phyloP scores from a whole-genome alignment of 75 land plant species.

The Sequoia sempervirens region DNA sequence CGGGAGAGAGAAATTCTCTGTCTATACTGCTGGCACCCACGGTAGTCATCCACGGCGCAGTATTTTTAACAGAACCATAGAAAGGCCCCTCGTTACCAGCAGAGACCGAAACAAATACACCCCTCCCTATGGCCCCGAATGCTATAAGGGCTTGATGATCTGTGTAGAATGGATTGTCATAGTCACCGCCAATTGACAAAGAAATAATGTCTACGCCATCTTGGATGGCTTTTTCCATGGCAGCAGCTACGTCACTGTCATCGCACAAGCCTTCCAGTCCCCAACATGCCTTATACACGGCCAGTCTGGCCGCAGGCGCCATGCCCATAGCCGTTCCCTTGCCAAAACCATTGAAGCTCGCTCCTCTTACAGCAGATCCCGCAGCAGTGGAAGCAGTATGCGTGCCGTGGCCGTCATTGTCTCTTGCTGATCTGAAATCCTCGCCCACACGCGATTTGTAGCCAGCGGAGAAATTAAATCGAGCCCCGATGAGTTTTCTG shows the following conservation, averaged over 20 bases:
- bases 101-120: slow-evolving; percentile 29
- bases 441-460: too few species aligned
- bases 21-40: too few species aligned
- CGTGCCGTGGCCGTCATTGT: too few species aligned
- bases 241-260: slow-evolving; percentile 29
- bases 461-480: too few species aligned
- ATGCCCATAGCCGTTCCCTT: slow-evolving; percentile 19
- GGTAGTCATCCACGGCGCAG: too few species aligned
- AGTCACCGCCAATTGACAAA: slow-evolving; percentile 21
- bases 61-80: slow-evolving; percentile 19
- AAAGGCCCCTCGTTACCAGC: slow-evolving; percentile 34
- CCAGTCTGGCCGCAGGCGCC: slow-evolving; percentile 40
- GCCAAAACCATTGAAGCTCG: too few species aligned
- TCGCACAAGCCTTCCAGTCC: background rate
- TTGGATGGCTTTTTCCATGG: background rate
- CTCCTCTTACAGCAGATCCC: background rate
- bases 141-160: slow-evolving; percentile 30
- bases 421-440: too few species aligned
- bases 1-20: too few species aligned
- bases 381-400: too few species aligned
- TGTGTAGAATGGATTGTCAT: background rate
- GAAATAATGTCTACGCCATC: slow-evolving; percentile 45
- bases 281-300: slow-evolving; percentile 29
- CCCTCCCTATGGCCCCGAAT: background rate
- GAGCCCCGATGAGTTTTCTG: too few species aligned